Evolutionary conservation across 441 rosid genomes (phyloP).

Genomic region (Bocquillonia castaneifolia): DNA sequence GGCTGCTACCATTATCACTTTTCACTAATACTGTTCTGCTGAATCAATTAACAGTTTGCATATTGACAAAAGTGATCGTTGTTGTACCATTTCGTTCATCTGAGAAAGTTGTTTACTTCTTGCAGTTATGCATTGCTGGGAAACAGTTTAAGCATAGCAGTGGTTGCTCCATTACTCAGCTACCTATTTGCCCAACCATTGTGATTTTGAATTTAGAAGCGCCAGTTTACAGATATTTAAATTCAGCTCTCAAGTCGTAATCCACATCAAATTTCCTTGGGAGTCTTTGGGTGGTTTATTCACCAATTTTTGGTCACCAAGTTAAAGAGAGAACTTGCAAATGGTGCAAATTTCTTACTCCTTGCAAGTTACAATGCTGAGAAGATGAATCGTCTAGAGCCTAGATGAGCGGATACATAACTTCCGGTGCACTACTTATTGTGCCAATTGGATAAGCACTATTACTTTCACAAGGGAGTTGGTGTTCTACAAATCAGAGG

Average conservation of each 20-base stretch:
- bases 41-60: neutral
- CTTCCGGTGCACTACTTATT: neutral
- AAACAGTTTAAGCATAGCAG: slow-evolving; percentile 84
- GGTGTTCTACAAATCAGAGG: neutral
- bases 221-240: slow-evolving; percentile 1
- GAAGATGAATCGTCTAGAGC: no score
- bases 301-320: neutral
- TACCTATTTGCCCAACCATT: slow-evolving; percentile 49
- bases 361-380: neutral
- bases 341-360: neutral
- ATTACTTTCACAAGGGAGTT: neutral
- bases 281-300: neutral
- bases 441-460: neutral
- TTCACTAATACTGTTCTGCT: neutral
- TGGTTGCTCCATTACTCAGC: slow-evolving; percentile 70
- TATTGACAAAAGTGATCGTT: neutral
- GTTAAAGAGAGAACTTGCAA: neutral
- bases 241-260: neutral
- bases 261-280: neutral
- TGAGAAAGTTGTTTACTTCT: neutral
- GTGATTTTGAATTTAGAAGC: slow-evolving; percentile 28
- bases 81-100: neutral
- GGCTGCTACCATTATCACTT: neutral
- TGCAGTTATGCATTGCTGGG: slow-evolving; percentile 89
- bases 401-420: neutral